These are phyloP conservation scores for Actinomortierella ambigua DNA, from an alignment of 371 early-diverging fungal species.

Conservation along the genomic window DNA sequence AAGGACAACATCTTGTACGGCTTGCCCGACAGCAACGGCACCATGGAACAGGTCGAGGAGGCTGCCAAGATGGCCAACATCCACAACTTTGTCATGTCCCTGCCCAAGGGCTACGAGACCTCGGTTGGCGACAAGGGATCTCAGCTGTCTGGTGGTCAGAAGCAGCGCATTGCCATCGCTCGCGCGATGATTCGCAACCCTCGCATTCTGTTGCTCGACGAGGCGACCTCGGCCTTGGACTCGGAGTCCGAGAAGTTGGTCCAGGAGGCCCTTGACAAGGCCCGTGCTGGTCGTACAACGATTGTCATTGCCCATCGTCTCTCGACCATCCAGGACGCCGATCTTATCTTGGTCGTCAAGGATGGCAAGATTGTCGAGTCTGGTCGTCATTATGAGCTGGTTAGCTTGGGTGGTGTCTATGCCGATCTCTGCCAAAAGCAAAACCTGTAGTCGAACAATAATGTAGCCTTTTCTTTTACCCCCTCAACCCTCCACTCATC, in stretches of 20 bases:
- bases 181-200: constrained; percentile 84
- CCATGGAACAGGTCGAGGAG: constrained; percentile 63
- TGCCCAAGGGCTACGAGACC: constrained; percentile 83
- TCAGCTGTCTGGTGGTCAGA: constrained; percentile 73
- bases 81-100: constrained; percentile 72
- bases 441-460: too few relatives aligned
- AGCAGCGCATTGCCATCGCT: constrained; percentile 75
- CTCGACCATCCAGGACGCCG: constrained; percentile 76
- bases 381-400: constrained; percentile 81
- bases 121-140: constrained; percentile 77
- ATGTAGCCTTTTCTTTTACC: too few relatives aligned
- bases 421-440: too few relatives aligned
- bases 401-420: constrained; percentile 23
- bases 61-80: constrained; percentile 76
- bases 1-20: constrained; percentile 83
- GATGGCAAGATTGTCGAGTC: constrained; percentile 79
- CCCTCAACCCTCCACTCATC: too few relatives aligned
- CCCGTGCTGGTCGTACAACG: constrained; percentile 70
- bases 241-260: constrained; percentile 89
- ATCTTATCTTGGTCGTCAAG: constrained; percentile 77
- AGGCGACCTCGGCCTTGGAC: constrained; percentile 96
- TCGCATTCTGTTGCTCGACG: constrained; percentile 89
- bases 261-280: constrained; percentile 84
- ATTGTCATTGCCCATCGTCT: constrained; percentile 77
- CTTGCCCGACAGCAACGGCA: constrained; percentile 26